Base-by-base conservation (phyloP, 805 yeast genomes). In the Lachancea thermotolerans region DNA sequence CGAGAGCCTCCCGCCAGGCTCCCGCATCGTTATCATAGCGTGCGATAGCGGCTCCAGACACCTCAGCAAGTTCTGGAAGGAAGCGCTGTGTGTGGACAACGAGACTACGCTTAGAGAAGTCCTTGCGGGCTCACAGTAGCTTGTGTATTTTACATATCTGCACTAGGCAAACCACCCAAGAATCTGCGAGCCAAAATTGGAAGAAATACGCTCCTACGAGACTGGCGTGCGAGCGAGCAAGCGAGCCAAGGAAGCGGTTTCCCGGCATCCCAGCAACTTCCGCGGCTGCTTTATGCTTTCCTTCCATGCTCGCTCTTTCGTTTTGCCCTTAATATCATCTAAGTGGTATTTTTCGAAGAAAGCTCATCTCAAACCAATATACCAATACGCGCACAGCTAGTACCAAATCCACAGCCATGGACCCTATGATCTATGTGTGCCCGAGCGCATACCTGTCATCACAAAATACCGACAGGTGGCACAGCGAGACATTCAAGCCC, bases 31-130 rank as follows among this genome's bases (percentile, higher is more conserved):
- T 4, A 78, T 95, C 15, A 75, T 93, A 39, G 85, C 95, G 1
- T 93, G 98, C 62, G 99, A 91, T 62, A 81, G 95, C 4, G 99
- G 99, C 1, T 70, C 82, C 10, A 72, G 99, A 53, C 99, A 91
- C 65, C 59, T 91, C 48, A 84, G 93, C 41, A 91, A 91, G 64
- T 93, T 91, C 59, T 91, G 97, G 97, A 86, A 82, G 55, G 66
- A 71, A 43, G 91, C 91, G 0, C 61, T 66, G 31, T 51, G 54
- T 4, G 60, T 70, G 4, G 57, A 58, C 7, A 51, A 60, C 40
- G 57, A 62, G 14, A 51, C 67, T 5, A 56, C 67, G 1, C 42
- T 71, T 30, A 66, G 66, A 4, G 68, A 67, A n/a, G 64, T 69
- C 2, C 49, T 67, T 35, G 37, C 36, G 10, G 16, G 29, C 29